Evolutionary conservation across 2,329 filamentous ascomycete genomes (phyloP), one percentile per base, ranked within the genome.

Genomic region (Leptographium flavum): DNA sequence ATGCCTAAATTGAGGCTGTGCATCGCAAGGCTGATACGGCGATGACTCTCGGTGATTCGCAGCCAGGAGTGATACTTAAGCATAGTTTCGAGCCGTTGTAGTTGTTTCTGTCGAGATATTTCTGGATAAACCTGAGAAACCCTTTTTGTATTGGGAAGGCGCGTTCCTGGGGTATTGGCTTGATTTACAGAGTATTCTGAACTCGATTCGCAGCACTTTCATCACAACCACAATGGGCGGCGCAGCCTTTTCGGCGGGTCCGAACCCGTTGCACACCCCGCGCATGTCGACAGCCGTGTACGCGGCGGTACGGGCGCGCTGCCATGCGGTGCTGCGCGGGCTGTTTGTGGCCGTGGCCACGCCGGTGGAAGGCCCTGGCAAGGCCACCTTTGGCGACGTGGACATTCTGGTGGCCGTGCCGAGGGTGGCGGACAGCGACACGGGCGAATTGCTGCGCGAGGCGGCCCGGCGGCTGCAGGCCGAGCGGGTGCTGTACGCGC

Each of bases 351-450:
- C 62, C 8, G 75, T 83, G 5, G 70, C 67, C 1, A 68, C 71
- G 0, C 78, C 83, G 0, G 72, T 81, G 25, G 81, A 87, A 52
- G 81, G 74, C 0, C 83, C 84, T 0, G 78, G 58, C 1, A 92
- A 92, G 59, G 36, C 52, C 0, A 73, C 78, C 52, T 72, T 76
- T 54, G 86, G 85, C 19, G 86, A 92, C 52, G 63, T 93, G 32
- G 85, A 92, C 59, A 67, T 88, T 47, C 59, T 87, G 2, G 44
- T 57, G 27, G 45, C n/a, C 19, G 42, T 58, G n/a, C 42, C 17
- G 22, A 21, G 30, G 22, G 25, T 11, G 3, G 45, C 42, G 9
- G 35, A 42, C 14, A 13, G 17, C 45, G 10, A 32, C 17, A 13
- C 8, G 6, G 23, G 23, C 22, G 25, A 23, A 1, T 22, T 39